Evolutionary conservation across 1,284 basidiomycete genomes (phyloP), one percentile per base, ranked within the genome.

Genomic region (Tetrapyrgos nigripes): DNA sequence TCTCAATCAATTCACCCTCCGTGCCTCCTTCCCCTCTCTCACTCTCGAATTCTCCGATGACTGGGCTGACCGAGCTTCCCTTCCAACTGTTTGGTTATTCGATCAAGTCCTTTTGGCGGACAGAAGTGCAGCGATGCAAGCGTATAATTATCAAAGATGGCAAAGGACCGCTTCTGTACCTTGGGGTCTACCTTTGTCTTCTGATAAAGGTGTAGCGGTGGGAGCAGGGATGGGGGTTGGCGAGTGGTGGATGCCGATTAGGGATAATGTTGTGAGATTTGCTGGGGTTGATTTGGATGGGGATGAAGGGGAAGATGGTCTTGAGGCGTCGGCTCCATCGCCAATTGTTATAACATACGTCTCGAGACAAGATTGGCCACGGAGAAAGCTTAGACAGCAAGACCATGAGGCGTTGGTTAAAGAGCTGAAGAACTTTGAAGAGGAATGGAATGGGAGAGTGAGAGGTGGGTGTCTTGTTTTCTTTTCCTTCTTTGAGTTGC

Each of bases 61-160:
- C 73, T 94, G 91, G 88, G 78, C 76, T 23, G 94, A 96, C 66
- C 87, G 93, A 35, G 44, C 51, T 24, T 29, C 40, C 10, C 50
- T 58, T 11, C 52, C 56, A 40, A 19, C 48, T 27, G 35, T 47
- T 6, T 88, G 89, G 68, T 82, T 94, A n/a, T 87, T 93, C 61
- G 92, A 94, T 64, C 87, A 93, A 10, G 88, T 94, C 29, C 77
- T 96, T 13, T 81, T 95, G 59, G 88, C 88, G 3, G 94, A 97
- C 69, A 88, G 94, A 44, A 86, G 89, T 0, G 91, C 94, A 0
- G 85, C 92, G 0, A 92, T 92, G 83, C 79, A 85, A 37, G 86
- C 91, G 1, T 80, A 82, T 58, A 85, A 87, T 65, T 94, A 83
- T 68, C 74, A 78, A 4, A 82, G 84, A 33, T 93, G 88, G 26